phyloP scores from a whole-genome alignment of 169 alveolate species.

The Cyclospora cayetanensis region DNA sequence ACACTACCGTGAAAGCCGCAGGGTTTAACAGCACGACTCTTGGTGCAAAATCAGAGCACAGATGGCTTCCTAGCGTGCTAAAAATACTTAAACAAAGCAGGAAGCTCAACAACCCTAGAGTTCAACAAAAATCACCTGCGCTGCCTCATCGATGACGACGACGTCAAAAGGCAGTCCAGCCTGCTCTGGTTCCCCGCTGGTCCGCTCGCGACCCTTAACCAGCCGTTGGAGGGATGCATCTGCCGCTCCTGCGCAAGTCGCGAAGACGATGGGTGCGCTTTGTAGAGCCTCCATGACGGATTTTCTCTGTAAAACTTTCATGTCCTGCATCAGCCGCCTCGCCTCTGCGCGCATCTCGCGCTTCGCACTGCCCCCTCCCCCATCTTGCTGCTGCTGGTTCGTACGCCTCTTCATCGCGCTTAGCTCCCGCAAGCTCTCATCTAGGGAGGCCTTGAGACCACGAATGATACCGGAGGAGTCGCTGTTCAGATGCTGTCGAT shows the following conservation, averaged over 20 bases:
- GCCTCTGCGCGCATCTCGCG: constrained; percentile 11
- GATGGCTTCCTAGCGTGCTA: too few species aligned
- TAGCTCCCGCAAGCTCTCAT: background rate
- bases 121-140: constrained; percentile 43
- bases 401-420: background rate
- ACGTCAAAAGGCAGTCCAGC: constrained; percentile 38
- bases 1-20: too few species aligned
- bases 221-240: background rate
- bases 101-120: too few species aligned
- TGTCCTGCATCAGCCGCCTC: background rate
- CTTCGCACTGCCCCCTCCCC: background rate
- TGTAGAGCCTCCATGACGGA: constrained; percentile 25
- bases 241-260: constrained; percentile 62
- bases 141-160: constrained; percentile 71
- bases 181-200: background rate
- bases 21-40: too few species aligned
- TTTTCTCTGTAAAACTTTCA: background rate
- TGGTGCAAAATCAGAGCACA: too few species aligned
- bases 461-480: background rate
- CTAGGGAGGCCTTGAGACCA: background rate
- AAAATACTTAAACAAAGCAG: too few species aligned
- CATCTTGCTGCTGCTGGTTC: background rate
- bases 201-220: background rate
- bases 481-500: background rate
- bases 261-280: constrained; percentile 28